Base-by-base conservation (phyloP, 257 asterid species). In the Parsonsia alboflavescens region DNA sequence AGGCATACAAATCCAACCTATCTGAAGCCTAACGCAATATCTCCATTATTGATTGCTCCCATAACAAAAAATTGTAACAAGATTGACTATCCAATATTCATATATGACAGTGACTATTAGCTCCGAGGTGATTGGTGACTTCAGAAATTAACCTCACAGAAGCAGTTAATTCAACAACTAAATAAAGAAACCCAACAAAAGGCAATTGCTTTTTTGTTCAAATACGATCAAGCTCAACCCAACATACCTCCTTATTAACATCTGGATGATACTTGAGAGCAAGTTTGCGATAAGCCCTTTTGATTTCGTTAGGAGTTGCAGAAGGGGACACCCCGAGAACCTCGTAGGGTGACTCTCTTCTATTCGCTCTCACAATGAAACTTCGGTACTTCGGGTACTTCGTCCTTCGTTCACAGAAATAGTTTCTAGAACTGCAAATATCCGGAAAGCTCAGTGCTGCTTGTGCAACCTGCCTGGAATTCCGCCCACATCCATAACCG, bases 241-340 rank as follows among this genome's bases (percentile, higher is more conserved):
- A 39, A 33, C 19, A 28, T 82, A 91, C 98, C 95, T 88, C 86
- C 82, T 95, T 95, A 79, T 92, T 95, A 19, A 92, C 98, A 88
- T 95, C 97, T 26, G 98, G 98, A 70, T 95, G 98, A 79, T 87
- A 90, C 87, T 95, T 89, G 2, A 95, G 90, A 79, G 98, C 99
- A 69, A 92, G 93, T 86, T 80, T 92, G 12, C 99, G 86, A 75
- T 92, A 92, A 46, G 97, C 97, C 87, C 93, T 86, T 75, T 92
- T 95, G 82, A 95, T 90, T 30, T 95, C 96, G 61, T 88, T 71
- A 6, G 88, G 79, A 16, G 99, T 81, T 41, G 97, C 93, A 33
- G 93, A 79, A 4, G 96, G 85, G 24, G 98, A 80, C 12, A 94
- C 90, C 53, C 97, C 99, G 78, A 94, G 84, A 17, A 94, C 99